phyloP scores from a whole-genome alignment of 805 yeast species.

The Candida odintsovae region DNA sequence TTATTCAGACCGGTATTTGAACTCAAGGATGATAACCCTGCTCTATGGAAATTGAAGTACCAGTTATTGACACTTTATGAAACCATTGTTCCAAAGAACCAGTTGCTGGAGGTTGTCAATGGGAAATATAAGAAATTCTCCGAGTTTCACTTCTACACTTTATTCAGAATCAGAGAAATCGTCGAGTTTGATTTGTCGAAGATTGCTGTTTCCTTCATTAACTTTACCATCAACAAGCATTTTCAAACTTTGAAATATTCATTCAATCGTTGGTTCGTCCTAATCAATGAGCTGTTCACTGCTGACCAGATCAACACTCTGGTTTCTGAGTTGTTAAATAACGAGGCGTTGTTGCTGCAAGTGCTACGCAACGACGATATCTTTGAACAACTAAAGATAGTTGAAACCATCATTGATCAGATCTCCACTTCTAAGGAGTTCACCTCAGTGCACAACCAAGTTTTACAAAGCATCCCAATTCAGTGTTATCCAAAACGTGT shows the following conservation, averaged over 20 bases:
- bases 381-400: slow-evolving; percentile 43
- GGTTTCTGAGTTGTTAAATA: slow-evolving; percentile 21
- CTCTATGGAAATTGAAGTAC: slow-evolving; percentile 42
- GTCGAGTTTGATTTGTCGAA: slow-evolving; percentile 23
- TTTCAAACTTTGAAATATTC: slow-evolving; percentile 18
- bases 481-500: slow-evolving; percentile 38
- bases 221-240: slow-evolving; percentile 15
- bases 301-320: slow-evolving; percentile 26
- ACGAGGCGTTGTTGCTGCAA: slow-evolving; percentile 14
- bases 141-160: slow-evolving; percentile 25
- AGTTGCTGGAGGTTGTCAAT: slow-evolving; percentile 7
- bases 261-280: slow-evolving; percentile 51
- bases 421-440: slow-evolving; percentile 12
- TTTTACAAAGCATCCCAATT: slow-evolving; percentile 36
- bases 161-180: slow-evolving; percentile 48
- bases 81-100: slow-evolving; percentile 25
- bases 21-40: slow-evolving; percentile 9
- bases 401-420: slow-evolving; percentile 23
- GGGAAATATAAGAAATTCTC: slow-evolving; percentile 3
- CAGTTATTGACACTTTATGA: slow-evolving; percentile 44
- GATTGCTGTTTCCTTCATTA: slow-evolving; percentile 22
- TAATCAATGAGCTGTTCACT: slow-evolving; percentile 33
- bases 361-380: slow-evolving; percentile 32
- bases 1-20: slow-evolving; percentile 24
- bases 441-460: slow-evolving; percentile 1